These are phyloP conservation scores for Barbatosphaeria neglecta DNA, from an alignment of 495 filamentous ascomycete genomes.

Conservation along the genomic window DNA sequence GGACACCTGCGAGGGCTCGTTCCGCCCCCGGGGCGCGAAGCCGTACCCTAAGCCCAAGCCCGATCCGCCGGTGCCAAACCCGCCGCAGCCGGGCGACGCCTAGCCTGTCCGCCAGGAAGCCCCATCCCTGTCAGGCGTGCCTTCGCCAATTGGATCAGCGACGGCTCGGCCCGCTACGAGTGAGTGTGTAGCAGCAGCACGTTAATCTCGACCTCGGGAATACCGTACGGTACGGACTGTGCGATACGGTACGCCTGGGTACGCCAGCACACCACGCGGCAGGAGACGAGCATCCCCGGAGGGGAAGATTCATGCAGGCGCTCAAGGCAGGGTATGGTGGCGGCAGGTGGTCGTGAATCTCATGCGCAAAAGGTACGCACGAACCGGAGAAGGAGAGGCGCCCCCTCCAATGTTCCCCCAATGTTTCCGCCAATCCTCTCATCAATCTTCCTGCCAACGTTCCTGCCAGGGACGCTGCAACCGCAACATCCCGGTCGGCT, in stretches of 20 bases:
- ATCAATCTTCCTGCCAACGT: no score
- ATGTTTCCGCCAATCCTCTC: no score
- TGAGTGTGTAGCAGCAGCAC: no score
- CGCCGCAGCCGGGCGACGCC: slow-evolving; percentile 10
- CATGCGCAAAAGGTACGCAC: no score
- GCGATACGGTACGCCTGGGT: no score
- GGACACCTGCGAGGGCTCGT: background rate
- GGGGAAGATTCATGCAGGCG: no score
- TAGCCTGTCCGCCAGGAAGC: background rate
- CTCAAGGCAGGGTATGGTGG: no score
- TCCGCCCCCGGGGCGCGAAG: slow-evolving; percentile 3
- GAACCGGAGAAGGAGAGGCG: no score
- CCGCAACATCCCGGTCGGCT: background rate
- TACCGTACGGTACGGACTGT: no score
- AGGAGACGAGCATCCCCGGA: background rate
- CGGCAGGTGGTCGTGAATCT: no score
- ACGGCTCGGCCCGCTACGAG: background rate
- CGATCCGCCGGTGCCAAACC: slow-evolving; percentile 16
- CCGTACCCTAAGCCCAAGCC: slow-evolving; percentile 17
- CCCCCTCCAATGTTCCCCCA: background rate
- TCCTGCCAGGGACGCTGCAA: no score
- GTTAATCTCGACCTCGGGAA: background rate
- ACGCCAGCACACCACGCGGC: background rate
- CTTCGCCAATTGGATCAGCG: background rate
- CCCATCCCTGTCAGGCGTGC: background rate